Evolutionary conservation across 108 stramenopile species (phyloP).

Genomic region (Fistulifera pelliculosa): DNA sequence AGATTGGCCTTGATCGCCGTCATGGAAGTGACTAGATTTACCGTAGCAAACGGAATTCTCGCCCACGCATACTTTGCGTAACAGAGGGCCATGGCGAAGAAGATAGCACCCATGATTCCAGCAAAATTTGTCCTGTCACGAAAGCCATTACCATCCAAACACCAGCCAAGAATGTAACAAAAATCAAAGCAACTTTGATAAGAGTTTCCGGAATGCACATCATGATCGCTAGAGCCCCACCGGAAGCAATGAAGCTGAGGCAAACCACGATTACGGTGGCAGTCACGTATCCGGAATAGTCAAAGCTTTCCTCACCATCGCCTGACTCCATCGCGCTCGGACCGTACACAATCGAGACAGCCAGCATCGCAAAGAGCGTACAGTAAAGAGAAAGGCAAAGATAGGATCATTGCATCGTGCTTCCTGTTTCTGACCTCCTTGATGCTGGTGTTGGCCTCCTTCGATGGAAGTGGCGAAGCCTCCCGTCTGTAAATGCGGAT

Average conservation of each 20-base stretch:
- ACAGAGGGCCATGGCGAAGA: conserved; percentile 45
- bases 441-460: not conserved
- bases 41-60: conserved; percentile 75
- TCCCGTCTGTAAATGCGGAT: no score
- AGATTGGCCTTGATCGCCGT: conserved; percentile 70
- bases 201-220: conserved; percentile 58
- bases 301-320: conserved; percentile 6
- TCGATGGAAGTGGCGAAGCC: conserved; percentile 4
- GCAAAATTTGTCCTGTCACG: conserved; percentile 28
- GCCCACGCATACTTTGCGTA: conserved; percentile 27
- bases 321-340: conserved; percentile 26
- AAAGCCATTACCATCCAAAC: conserved; percentile 44
- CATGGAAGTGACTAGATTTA: conserved; percentile 63
- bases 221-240: conserved; percentile 39
- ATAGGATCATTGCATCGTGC: conserved; percentile 73
- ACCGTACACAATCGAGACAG: conserved; percentile 44
- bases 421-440: conserved; percentile 14
- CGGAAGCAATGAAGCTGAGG: conserved; percentile 39
- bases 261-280: conserved; percentile 29
- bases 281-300: conserved; percentile 48
- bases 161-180: conserved; percentile 38
- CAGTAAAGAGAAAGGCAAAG: conserved; percentile 67
- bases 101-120: conserved; percentile 53
- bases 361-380: conserved; percentile 54
- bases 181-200: conserved; percentile 66